phyloP scores from a whole-genome alignment of 768 basidiomycete genomes.

The Clitopilus hobsonii region DNA sequence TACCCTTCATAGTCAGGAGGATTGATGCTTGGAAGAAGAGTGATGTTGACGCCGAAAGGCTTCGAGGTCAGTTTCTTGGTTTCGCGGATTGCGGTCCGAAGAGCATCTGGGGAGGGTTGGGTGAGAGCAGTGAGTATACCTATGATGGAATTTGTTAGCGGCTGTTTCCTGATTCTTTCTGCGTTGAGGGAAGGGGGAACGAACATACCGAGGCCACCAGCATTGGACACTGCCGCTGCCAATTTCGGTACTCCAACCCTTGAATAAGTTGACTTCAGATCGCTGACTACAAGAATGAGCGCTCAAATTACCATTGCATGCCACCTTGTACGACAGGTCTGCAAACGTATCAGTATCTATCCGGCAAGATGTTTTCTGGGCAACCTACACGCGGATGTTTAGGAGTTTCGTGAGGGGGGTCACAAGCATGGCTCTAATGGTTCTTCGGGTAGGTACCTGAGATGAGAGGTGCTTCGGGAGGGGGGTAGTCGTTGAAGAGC shows the following conservation, averaged over 20 bases:
- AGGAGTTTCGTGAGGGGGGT: conserved; percentile 64
- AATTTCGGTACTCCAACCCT: conserved; percentile 81
- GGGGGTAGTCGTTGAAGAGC: too few relatives aligned
- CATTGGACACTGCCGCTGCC: conserved; percentile 75
- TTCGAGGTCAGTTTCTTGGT: conserved; percentile 65
- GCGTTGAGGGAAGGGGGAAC: neutral
- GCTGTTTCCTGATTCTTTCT: too few relatives aligned
- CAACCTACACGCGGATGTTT: conserved; percentile 58
- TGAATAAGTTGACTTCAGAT: conserved; percentile 1
- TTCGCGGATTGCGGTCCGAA: conserved; percentile 76
- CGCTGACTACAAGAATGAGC: neutral
- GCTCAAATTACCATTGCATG: conserved; percentile 72
- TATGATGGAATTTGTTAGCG: too few relatives aligned
- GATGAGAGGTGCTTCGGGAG: neutral
- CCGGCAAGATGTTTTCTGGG: neutral
- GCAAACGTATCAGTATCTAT: neutral
- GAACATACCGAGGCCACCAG: conserved; percentile 70
- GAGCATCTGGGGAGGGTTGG: conserved; percentile 78
- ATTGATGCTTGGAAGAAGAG: conserved; percentile 82
- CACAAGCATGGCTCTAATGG: conserved; percentile 27
- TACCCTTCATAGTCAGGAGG: conserved; percentile 90
- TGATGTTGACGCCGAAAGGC: conserved; percentile 84
- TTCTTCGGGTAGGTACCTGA: neutral
- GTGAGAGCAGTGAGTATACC: conserved; percentile 87
- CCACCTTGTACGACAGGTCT: conserved; percentile 85